Conservation (phyloP, 106 monocot species). For the Dendrobium catenatum region DNA sequence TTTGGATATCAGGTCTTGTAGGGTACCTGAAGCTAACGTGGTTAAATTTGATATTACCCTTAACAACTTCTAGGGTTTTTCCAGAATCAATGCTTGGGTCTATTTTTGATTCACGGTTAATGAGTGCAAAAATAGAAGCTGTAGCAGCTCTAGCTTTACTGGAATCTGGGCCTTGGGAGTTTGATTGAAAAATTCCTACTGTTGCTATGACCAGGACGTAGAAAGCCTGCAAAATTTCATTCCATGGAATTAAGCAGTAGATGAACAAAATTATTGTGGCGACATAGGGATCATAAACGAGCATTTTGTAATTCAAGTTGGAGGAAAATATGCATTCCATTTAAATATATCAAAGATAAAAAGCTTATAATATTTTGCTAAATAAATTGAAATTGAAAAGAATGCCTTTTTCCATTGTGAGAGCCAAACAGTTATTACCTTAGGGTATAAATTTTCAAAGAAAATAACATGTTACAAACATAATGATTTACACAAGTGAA, state of each 20-base stretch:
- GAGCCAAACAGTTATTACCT: neutral
- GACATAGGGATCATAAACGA: too few relatives aligned
- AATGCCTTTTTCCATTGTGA: neutral
- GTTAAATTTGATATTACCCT: slow-evolving; percentile 3
- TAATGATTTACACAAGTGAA: neutral
- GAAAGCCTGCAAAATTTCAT: slow-evolving; percentile 2
- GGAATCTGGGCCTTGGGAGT: neutral
- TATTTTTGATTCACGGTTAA: slow-evolving; percentile 6
- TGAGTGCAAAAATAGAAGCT: slow-evolving; percentile 1
- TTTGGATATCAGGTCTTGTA: slow-evolving; percentile 6
- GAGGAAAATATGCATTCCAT: neutral
- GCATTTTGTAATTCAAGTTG: neutral
- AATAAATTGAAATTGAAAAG: neutral
- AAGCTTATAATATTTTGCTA: neutral
- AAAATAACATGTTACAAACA: too few relatives aligned
- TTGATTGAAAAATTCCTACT: slow-evolving; percentile 12
- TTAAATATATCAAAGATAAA: neutral
- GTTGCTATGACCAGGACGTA: slow-evolving; percentile 4
- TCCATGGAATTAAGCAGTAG: neutral
- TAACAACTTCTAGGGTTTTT: neutral
- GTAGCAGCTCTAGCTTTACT: slow-evolving; percentile 8
- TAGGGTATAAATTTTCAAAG: neutral
- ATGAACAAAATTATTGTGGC: too few relatives aligned
- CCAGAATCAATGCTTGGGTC: neutral
- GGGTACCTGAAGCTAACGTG: slow-evolving; percentile 7